A percentile compares a stretch with the other conserved stretches of the same genome.
Conservation (phyloP, 2,329 filamentous ascomycete genomes). For the Clonostachys sp. region DNA sequence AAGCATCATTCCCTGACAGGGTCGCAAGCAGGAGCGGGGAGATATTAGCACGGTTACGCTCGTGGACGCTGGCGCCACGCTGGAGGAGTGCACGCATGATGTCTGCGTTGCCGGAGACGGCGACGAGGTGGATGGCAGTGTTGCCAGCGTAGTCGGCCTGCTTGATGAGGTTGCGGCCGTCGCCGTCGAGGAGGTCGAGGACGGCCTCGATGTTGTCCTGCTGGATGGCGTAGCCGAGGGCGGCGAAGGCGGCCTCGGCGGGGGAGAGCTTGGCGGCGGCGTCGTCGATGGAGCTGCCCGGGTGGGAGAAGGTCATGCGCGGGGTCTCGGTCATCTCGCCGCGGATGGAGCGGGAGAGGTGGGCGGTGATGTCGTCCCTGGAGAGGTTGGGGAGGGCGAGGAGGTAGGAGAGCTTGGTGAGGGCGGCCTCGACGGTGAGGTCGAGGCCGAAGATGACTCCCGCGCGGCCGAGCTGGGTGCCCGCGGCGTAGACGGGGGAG, state of each 20-base stretch:
- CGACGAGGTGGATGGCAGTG: constrained; percentile 58
- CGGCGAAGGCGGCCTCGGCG: constrained; percentile 64
- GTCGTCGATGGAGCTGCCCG: constrained; percentile 46
- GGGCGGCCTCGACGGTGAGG: constrained; percentile 82
- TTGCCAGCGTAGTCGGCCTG: constrained; percentile 79
- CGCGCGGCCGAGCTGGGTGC: constrained; percentile 72
- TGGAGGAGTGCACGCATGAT: constrained; percentile 55
- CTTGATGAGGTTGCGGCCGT: constrained; percentile 64
- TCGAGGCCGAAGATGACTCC: constrained; percentile 89
- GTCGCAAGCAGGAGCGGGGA: constrained; percentile 62
- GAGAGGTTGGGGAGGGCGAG: constrained; percentile 64
- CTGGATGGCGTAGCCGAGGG: constrained; percentile 75
- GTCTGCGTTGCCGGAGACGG: constrained; percentile 46
- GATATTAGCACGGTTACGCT: constrained; percentile 59
- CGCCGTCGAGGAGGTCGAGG: constrained; percentile 60
- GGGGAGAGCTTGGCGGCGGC: constrained; percentile 36
- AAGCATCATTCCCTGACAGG: constrained; percentile 48
- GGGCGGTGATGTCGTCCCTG: constrained; percentile 59
- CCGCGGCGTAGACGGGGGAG: constrained; percentile 72
- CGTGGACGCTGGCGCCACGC: constrained; percentile 62
- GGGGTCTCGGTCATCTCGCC: constrained; percentile 81
- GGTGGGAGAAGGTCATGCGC: constrained; percentile 72
- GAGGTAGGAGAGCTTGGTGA: constrained; percentile 87
- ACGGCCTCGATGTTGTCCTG: constrained; percentile 65
- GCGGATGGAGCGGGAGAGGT: constrained; percentile 71